These are phyloP conservation scores for Salix viminalis DNA, from an alignment of 345 rosid genomes.

Conservation along the genomic window DNA sequence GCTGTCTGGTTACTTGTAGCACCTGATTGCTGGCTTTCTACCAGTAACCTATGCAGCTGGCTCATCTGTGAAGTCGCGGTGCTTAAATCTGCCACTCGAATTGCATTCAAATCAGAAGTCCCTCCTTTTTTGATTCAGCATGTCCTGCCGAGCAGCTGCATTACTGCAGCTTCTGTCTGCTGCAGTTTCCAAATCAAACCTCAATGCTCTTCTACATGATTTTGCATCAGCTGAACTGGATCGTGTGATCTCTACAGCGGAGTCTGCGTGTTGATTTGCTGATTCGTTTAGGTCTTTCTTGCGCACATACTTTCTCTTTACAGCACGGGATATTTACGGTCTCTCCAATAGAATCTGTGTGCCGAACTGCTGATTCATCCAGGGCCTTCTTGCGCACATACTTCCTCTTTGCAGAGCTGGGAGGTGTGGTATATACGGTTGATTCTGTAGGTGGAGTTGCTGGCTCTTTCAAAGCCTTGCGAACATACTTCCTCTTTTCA, in stretches of 20 bases:
- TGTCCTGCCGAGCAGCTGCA: conserved; percentile 18
- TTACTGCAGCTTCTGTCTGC: conserved; percentile 18
- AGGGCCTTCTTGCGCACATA: conserved; percentile 36
- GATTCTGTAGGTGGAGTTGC: conserved; percentile 29
- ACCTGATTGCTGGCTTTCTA: conserved; percentile 33
- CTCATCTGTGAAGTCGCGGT: conserved; percentile 24
- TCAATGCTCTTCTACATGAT: conserved; percentile 53
- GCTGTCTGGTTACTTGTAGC: conserved; percentile 13
- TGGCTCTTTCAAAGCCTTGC: conserved; percentile 40
- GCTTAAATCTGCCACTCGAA: conserved; percentile 21
- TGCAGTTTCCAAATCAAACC: conserved; percentile 48
- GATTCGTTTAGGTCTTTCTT: conserved; percentile 39
- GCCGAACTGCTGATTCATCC: conserved; percentile 38
- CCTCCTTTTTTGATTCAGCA: conserved; percentile 6
- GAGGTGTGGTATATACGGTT: conserved; percentile 12
- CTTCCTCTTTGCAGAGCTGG: conserved; percentile 15
- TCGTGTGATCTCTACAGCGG: conserved; percentile 10
- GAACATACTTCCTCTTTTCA: conserved; percentile 37
- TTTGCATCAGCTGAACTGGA: conserved; percentile 23
- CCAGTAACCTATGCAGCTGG: conserved; percentile 25
- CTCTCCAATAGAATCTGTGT: conserved; percentile 15
- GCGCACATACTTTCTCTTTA: conserved; percentile 31
- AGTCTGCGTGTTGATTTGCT: conserved; percentile 28
- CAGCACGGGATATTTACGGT: background rate
- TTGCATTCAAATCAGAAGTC: conserved; percentile 15